Percentiles rank a stretch among this genome's conserved stretches.
These are phyloP conservation scores for Mycena alexandri DNA, from an alignment of 768 basidiomycete genomes.

Conservation along the genomic window DNA sequence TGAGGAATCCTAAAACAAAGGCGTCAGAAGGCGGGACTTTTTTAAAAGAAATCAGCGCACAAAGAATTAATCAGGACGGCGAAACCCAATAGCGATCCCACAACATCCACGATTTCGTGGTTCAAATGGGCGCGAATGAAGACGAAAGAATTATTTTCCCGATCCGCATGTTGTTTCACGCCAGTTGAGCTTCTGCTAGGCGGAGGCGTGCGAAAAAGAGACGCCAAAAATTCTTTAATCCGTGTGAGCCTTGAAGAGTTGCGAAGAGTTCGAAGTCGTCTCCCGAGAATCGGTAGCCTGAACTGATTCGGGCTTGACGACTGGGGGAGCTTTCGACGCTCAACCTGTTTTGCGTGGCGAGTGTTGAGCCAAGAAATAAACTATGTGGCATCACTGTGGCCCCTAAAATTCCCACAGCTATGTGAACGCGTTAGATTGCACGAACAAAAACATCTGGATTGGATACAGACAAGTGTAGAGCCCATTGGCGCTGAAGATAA, in stretches of 20 bases:
- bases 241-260: slow-evolving; percentile 19
- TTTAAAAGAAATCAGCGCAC: slow-evolving; percentile 53
- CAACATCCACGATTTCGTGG: slow-evolving; percentile 76
- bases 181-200: slow-evolving; percentile 48
- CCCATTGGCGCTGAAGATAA: slow-evolving; percentile 65
- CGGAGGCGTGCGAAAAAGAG: slow-evolving; percentile 55
- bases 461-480: slow-evolving; percentile 72
- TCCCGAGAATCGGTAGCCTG: slow-evolving; percentile 39
- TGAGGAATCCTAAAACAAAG: slow-evolving; percentile 71
- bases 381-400: slow-evolving; percentile 96
- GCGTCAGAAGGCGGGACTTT: slow-evolving; percentile 5
- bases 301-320: slow-evolving; percentile 36
- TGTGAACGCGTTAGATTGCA: slow-evolving; percentile 1
- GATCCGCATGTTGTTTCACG: slow-evolving; percentile 63
- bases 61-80: slow-evolving; percentile 91
- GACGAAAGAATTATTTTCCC: slow-evolving; percentile 65
- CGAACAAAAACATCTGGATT: slow-evolving; percentile 2
- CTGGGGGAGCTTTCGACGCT: slow-evolving; percentile 45
- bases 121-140: slow-evolving; percentile 75
- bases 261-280: slow-evolving; percentile 27
- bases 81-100: slow-evolving; percentile 79
- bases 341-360: slow-evolving; percentile 86
- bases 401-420: slow-evolving; percentile 74
- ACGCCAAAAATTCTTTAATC: slow-evolving; percentile 44
- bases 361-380: slow-evolving; percentile 88